Conservation (phyloP, 768 basidiomycete species). For the Tylopilus cervinicoccineus region DNA sequence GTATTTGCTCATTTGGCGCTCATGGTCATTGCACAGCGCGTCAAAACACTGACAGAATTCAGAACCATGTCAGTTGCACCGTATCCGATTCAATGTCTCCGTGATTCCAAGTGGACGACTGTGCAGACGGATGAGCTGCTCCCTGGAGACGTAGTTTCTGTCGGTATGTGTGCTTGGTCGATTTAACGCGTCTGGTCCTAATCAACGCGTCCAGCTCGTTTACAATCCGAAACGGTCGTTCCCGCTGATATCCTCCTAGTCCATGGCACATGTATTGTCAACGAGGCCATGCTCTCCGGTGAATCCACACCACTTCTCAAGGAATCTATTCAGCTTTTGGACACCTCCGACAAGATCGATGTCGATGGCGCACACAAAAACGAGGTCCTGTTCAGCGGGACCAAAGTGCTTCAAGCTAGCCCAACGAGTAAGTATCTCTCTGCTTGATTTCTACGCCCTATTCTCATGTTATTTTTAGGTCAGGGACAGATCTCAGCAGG, state of each 20-base stretch:
- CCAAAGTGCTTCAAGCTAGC: slow-evolving; percentile 89
- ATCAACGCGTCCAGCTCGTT: slow-evolving; percentile 43
- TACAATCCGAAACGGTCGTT: slow-evolving; percentile 77
- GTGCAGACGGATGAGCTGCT: slow-evolving; percentile 84
- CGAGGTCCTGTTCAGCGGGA: slow-evolving; percentile 88
- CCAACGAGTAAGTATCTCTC: slow-evolving; percentile 33
- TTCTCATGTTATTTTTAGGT: slow-evolving; percentile 12
- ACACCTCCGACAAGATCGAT: slow-evolving; percentile 70
- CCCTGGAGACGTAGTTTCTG: slow-evolving; percentile 85
- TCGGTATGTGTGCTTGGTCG: slow-evolving; percentile 50
- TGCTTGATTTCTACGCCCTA: neutral
- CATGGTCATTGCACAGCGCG: slow-evolving; percentile 51
- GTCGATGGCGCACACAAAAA: slow-evolving; percentile 87
- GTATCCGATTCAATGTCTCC: slow-evolving; percentile 78
- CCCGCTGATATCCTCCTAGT: slow-evolving; percentile 94
- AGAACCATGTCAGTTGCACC: slow-evolving; percentile 94
- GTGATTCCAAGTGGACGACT: slow-evolving; percentile 75
- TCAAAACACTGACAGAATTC: slow-evolving; percentile 91
- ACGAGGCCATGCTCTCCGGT: slow-evolving; percentile 98
- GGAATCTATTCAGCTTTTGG: slow-evolving; percentile 87
- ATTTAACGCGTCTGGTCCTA: neutral
- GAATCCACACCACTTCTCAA: slow-evolving; percentile 97
- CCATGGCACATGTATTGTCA: slow-evolving; percentile 91
- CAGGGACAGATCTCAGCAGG: slow-evolving; percentile 40
- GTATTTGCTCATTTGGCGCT: neutral